phyloP scores from a whole-genome alignment of 345 rosid genomes.

The Cardamine chenopodiifolia region DNA sequence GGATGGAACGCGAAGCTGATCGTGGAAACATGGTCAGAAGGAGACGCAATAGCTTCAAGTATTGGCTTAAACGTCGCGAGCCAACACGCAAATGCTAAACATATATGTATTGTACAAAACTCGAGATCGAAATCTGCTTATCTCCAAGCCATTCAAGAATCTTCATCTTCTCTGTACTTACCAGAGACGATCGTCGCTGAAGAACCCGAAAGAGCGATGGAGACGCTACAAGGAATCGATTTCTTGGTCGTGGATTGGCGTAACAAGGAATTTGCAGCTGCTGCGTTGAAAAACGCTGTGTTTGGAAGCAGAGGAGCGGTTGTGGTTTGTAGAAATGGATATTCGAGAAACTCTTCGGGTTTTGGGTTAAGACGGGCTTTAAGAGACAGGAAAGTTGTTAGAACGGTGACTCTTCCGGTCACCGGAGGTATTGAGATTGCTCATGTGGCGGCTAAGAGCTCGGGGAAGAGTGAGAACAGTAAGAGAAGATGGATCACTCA shows the following conservation, averaged over 20 bases:
- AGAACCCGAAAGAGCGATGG: slow-evolving; percentile 56
- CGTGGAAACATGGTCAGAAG: slow-evolving; percentile 76
- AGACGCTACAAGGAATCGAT: slow-evolving; percentile 58
- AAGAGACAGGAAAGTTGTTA: slow-evolving; percentile 54
- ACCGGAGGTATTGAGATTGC: slow-evolving; percentile 88
- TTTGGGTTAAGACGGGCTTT: slow-evolving; percentile 61
- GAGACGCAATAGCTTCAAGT: slow-evolving; percentile 71
- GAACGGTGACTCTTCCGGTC: slow-evolving; percentile 84
- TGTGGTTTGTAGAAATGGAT: slow-evolving; percentile 79
- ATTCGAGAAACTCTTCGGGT: slow-evolving; percentile 43
- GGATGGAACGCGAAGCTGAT: slow-evolving; percentile 84
- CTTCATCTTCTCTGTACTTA: slow-evolving; percentile 23
- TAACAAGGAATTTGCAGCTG: slow-evolving; percentile 48
- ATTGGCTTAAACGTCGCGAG: slow-evolving; percentile 76
- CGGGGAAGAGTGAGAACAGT: slow-evolving; percentile 41
- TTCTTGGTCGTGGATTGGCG: slow-evolving; percentile 83
- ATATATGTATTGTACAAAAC: slow-evolving; percentile 76
- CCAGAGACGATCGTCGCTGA: slow-evolving; percentile 58
- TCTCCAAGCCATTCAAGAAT: slow-evolving; percentile 47
- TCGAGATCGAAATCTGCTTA: slow-evolving; percentile 58
- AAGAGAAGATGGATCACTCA: slow-evolving; percentile 77
- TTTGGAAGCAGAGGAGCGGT: slow-evolving; percentile 75
- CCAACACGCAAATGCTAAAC: slow-evolving; percentile 69
- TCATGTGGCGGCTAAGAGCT: slow-evolving; percentile 58
- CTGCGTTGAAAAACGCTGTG: slow-evolving; percentile 58